phyloP scores from a whole-genome alignment of 1,284 basidiomycete genomes.

The Tausonia pullulans region DNA sequence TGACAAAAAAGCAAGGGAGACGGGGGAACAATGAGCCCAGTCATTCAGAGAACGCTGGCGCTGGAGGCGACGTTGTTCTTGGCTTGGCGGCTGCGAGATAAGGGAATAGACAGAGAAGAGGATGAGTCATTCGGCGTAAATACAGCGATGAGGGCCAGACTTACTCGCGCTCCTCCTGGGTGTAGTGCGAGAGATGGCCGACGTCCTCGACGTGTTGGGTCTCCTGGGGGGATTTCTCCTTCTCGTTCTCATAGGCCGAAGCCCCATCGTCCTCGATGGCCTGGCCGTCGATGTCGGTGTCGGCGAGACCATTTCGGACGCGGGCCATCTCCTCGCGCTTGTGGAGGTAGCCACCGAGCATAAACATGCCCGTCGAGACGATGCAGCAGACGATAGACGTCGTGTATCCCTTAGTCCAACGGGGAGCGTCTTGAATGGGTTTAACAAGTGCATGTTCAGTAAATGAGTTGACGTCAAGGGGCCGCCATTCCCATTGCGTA shows the following conservation, averaged over 20 bases:
- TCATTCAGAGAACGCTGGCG: too few species aligned
- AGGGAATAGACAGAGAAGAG: not conserved
- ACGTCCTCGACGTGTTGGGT: not conserved
- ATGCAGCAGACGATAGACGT: constrained; percentile 10
- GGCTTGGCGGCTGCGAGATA: not conserved
- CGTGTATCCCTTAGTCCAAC: constrained; percentile 12
- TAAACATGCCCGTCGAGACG: not conserved
- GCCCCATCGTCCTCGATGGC: not conserved
- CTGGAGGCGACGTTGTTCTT: not conserved
- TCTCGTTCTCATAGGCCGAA: not conserved
- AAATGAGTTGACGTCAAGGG: not conserved
- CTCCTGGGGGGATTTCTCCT: not conserved
- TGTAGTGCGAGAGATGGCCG: not conserved
- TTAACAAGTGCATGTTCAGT: not conserved
- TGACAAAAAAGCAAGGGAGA: too few species aligned
- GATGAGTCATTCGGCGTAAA: not conserved
- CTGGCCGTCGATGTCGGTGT: not conserved
- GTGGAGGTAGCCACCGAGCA: constrained; percentile 12
- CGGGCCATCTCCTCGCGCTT: constrained; percentile 3
- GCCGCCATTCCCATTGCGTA: not conserved
- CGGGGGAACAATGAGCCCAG: too few species aligned
- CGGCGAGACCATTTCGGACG: not conserved
- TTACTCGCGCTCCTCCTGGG: constrained; percentile 1
- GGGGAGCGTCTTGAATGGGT: not conserved
- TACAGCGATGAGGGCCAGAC: not conserved